Evolutionary conservation across 2,329 filamentous ascomycete species (phyloP).

Genomic region (Fusarium sp.): DNA sequence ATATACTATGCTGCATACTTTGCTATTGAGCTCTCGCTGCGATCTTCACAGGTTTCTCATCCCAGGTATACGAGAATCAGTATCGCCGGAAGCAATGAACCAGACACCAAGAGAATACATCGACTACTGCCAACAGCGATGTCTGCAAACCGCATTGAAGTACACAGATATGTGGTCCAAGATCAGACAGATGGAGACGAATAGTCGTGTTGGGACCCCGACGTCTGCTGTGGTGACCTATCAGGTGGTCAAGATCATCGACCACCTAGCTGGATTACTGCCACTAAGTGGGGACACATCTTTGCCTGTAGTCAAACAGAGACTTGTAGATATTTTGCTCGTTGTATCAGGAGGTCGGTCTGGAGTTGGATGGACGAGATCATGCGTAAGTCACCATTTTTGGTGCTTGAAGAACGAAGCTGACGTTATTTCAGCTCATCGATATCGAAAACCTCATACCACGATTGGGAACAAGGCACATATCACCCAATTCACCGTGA

Average conservation of each 20-base stretch:
- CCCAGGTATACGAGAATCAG: constrained; percentile 40
- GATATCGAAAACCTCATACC: constrained; percentile 32
- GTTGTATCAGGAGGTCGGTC: not conserved
- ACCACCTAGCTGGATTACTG: constrained; percentile 14
- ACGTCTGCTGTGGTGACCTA: constrained; percentile 22
- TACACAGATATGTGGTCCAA: constrained; percentile 32
- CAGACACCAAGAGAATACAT: constrained; percentile 31
- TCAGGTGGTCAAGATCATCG: constrained; percentile 37
- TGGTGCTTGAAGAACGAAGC: not conserved
- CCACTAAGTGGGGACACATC: constrained; percentile 21
- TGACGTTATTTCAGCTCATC: not conserved
- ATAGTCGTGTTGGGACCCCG: constrained; percentile 14
- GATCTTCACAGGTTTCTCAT: constrained; percentile 45
- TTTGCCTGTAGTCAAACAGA: constrained; percentile 13
- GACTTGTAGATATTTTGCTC: constrained; percentile 10
- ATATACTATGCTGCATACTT: constrained; percentile 37
- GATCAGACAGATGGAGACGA: constrained; percentile 26
- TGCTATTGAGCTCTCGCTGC: constrained; percentile 36
- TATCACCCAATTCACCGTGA: constrained; percentile 9
- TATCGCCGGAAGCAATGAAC: constrained; percentile 20
- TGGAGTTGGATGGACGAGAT: not conserved
- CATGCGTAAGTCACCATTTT: constrained; percentile 17
- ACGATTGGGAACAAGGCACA: not conserved
- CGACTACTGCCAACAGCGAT: constrained; percentile 34
- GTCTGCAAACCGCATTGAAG: constrained; percentile 7